Evolutionary conservation across 768 basidiomycete genomes (phyloP).

Genomic region (Daedaleopsis nitida): DNA sequence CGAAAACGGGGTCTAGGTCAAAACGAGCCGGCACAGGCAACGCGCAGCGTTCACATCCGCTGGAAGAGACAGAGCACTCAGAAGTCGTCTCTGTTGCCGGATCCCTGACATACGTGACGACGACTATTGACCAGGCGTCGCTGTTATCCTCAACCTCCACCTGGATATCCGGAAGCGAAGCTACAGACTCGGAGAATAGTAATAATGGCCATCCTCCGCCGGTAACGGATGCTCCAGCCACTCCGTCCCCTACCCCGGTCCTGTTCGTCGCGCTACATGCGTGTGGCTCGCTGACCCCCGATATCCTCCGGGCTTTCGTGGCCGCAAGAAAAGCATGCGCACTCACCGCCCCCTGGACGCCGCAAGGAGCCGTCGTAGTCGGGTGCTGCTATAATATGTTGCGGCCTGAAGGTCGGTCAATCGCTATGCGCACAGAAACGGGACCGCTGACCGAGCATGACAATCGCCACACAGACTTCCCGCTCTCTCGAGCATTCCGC

Average conservation of each 20-base stretch:
- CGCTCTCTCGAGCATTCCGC: slow-evolving; percentile 41
- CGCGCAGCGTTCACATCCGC: background rate
- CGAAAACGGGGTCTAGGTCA: slow-evolving; percentile 13
- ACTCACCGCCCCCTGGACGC: slow-evolving; percentile 41
- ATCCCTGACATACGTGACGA: slow-evolving; percentile 54
- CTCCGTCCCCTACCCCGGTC: slow-evolving; percentile 39
- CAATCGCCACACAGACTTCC: slow-evolving; percentile 48
- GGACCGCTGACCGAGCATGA: background rate
- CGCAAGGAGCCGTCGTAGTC: slow-evolving; percentile 58
- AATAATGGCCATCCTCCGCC: background rate
- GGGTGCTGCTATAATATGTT: slow-evolving; percentile 84
- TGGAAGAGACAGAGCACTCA: background rate
- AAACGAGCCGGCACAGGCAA: slow-evolving; percentile 15
- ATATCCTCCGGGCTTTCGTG: slow-evolving; percentile 56
- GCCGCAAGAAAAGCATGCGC: background rate
- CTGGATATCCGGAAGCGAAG: slow-evolving; percentile 45
- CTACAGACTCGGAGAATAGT: background rate
- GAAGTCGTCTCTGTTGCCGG: background rate
- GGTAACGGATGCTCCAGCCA: too few species aligned
- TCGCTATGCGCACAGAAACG: background rate
- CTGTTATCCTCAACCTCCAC: slow-evolving; percentile 48
- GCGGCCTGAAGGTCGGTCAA: slow-evolving; percentile 46
- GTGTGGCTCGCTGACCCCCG: slow-evolving; percentile 73
- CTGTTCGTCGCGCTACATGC: slow-evolving; percentile 73
- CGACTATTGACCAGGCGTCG: slow-evolving; percentile 52